phyloP scores from a whole-genome alignment of 208 protist genomes.

The Wallacemonas collosoma region DNA sequence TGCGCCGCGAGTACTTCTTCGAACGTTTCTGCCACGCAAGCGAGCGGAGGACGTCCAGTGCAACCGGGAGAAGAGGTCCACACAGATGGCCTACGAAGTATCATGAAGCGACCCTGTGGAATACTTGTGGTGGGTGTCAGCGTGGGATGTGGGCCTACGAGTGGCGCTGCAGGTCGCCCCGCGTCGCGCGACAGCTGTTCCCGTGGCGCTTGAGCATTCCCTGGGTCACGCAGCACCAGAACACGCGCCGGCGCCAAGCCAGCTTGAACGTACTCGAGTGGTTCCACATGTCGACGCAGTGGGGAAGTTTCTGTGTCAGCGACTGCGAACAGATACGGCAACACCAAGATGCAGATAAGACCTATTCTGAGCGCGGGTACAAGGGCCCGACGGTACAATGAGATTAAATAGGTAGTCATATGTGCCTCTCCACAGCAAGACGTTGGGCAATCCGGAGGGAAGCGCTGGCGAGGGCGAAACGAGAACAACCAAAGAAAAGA shows the following conservation, averaged over 20 bases:
- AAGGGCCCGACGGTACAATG: too few species aligned
- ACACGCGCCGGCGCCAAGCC: not conserved
- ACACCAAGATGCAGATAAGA: too few species aligned
- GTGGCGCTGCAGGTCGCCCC: not conserved
- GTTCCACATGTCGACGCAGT: not conserved
- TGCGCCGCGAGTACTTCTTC: not conserved
- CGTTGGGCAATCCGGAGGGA: too few species aligned
- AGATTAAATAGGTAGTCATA: too few species aligned
- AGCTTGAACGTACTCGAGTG: not conserved
- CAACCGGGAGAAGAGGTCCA: conserved; percentile 1
- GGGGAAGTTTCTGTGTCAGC: too few species aligned
- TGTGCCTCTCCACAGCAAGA: too few species aligned
- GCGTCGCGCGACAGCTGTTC: not conserved
- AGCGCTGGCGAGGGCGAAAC: too few species aligned
- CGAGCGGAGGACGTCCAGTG: not conserved
- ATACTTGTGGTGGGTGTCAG: not conserved
- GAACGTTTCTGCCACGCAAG: not conserved
- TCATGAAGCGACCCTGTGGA: conserved; percentile 6
- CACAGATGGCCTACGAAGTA: not conserved
- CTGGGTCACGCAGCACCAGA: not conserved
- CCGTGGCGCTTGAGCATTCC: not conserved
- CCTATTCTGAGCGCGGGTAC: too few species aligned
- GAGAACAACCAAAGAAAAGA: too few species aligned
- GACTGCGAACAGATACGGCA: too few species aligned
- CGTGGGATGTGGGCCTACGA: not conserved